phyloP scores from a whole-genome alignment of 495 filamentous ascomycete species.

The Aspergillus nanangensis region DNA sequence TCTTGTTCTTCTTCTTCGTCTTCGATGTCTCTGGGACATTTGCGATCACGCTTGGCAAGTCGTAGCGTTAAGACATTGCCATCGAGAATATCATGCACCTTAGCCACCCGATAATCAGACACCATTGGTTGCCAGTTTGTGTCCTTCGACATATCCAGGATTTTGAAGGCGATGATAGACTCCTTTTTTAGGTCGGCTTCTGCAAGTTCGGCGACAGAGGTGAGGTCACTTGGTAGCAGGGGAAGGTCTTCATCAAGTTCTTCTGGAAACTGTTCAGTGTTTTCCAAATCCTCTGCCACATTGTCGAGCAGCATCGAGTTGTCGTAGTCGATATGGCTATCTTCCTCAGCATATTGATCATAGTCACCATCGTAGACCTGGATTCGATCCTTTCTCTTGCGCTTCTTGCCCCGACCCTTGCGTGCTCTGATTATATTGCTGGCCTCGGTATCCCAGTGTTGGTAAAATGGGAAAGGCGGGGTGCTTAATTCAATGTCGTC shows the following conservation, averaged over 20 bases:
- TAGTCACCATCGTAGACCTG: slow-evolving; percentile 35
- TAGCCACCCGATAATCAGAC: slow-evolving; percentile 61
- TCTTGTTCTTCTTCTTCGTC: slow-evolving; percentile 52
- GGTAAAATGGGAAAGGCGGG: slow-evolving; percentile 86
- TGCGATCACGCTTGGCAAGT: slow-evolving; percentile 66
- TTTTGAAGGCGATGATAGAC: slow-evolving; percentile 76
- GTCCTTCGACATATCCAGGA: slow-evolving; percentile 65
- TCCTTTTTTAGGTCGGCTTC: slow-evolving; percentile 52
- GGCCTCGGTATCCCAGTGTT: slow-evolving; percentile 82
- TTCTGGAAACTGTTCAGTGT: slow-evolving; percentile 3
- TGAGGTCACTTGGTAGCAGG: slow-evolving; percentile 57
- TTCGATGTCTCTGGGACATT: slow-evolving; percentile 39
- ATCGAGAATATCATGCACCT: slow-evolving; percentile 50
- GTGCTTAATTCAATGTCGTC: slow-evolving; percentile 68
- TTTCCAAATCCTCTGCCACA: slow-evolving; percentile 6
- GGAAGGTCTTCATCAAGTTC: slow-evolving; percentile 55
- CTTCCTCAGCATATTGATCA: slow-evolving; percentile 23
- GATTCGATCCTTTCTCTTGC: slow-evolving; percentile 52
- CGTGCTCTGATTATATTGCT: slow-evolving; percentile 38
- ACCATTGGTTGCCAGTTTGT: slow-evolving; percentile 77
- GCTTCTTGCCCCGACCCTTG: slow-evolving; percentile 46
- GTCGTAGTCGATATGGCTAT: slow-evolving; percentile 48
- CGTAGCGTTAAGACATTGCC: slow-evolving; percentile 50
- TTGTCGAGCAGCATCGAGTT: slow-evolving; percentile 25
- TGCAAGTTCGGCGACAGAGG: slow-evolving; percentile 48